Evolutionary conservation across 768 basidiomycete genomes (phyloP), one percentile per base, ranked within the genome.

Genomic region (Suillus subalutaceus): DNA sequence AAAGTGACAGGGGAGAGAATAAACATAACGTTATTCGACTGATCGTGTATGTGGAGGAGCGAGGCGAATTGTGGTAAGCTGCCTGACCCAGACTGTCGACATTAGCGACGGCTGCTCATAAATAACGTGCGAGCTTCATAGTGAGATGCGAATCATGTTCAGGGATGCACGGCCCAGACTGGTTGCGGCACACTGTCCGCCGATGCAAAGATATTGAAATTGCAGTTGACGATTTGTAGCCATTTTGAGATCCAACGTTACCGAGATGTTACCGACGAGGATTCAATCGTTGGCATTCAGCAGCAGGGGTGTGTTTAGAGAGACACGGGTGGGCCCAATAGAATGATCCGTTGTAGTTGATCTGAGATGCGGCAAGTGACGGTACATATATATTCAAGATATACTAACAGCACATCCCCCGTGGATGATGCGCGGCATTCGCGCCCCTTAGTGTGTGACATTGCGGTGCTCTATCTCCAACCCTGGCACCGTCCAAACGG

Each of bases 301-400:
- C 59, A 40, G 18, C 26, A 26, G 40, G 37, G 26, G 26, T 30
- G 23, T 59, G 41, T 32, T 32, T 12, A 40, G 26, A 60, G 40
- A 20, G 40, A 60, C 18, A 32, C 59, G 59, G 52, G 18, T 30
- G 41, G 59, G 26, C 41, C 10, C 59, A 43, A 43, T 43, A 60
- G 10, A 60, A 44, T 77, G 76, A 77, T 77, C 76, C 75, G 75
- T 40, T 67, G 55, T 67, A 70, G 67, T 71, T 72, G 72, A 66
- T 69, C 68, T 68, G 66, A 67, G 60, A 58, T 67, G 58, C 63
- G 68, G 62, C 65, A 62, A 48, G 63, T 53, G 52, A 44, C 35
- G 63, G 53, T 48, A 57, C 32, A 65, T 55, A 18, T 55, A 55
- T 55, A 55, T 55, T 32, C 55, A n/a, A 62, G 38, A 55, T 56